Evolutionary conservation across 108 stramenopile genomes (phyloP).

Genomic region (Fragilaria radians): DNA sequence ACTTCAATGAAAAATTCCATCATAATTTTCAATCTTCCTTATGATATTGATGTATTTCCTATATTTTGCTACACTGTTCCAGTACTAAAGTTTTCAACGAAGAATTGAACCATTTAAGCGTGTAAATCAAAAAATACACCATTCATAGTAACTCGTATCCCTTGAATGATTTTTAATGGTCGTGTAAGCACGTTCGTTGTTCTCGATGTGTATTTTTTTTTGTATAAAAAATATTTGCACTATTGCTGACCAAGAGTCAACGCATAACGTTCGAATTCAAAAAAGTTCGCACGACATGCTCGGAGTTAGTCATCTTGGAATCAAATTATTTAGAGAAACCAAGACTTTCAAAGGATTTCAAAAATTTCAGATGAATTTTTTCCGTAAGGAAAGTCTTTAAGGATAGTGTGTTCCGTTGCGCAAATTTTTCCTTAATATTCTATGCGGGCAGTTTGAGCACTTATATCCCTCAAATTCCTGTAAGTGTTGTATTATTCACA

Average conservation of each 20-base stretch:
- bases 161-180: too few relatives aligned
- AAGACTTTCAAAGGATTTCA: neutral
- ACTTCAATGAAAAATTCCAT: too few relatives aligned
- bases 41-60: too few relatives aligned
- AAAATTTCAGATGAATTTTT: neutral
- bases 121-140: too few relatives aligned
- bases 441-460: neutral
- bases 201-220: too few relatives aligned
- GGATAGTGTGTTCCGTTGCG: neutral
- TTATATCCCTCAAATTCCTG: neutral
- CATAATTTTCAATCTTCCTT: too few relatives aligned
- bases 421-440: neutral
- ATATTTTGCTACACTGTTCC: too few relatives aligned
- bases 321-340: neutral
- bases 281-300: neutral
- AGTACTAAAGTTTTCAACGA: too few relatives aligned
- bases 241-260: slow-evolving; percentile 1
- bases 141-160: too few relatives aligned
- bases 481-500: neutral
- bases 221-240: too few relatives aligned
- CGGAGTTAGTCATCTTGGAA: neutral
- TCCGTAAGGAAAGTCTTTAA: neutral
- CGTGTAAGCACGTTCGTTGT: too few relatives aligned
- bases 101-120: too few relatives aligned
- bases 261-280: neutral